phyloP scores from a whole-genome alignment of 768 basidiomycete genomes.

The Clitopilus passeckerianus region DNA sequence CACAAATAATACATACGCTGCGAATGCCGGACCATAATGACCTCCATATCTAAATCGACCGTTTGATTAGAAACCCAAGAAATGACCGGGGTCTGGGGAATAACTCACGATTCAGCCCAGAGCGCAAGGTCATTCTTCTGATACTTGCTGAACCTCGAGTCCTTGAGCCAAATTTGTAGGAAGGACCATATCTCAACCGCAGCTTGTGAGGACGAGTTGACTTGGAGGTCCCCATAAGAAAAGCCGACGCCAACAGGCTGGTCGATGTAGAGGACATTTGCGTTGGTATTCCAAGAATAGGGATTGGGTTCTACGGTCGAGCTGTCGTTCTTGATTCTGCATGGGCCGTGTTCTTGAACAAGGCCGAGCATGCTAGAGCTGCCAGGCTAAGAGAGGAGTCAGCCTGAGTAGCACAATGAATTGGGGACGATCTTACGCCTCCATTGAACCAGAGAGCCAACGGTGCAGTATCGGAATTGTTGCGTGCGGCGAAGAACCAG shows the following conservation, averaged over 20 bases:
- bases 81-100: too few species aligned
- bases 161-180: slow-evolving; percentile 56
- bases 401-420: background rate
- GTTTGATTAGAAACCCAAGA: background rate
- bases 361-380: slow-evolving; percentile 58
- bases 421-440: slow-evolving; percentile 27
- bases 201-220: slow-evolving; percentile 47
- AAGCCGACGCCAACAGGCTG: slow-evolving; percentile 63
- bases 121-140: slow-evolving; percentile 42
- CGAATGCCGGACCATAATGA: slow-evolving; percentile 67
- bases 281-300: slow-evolving; percentile 53
- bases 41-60: slow-evolving; percentile 51
- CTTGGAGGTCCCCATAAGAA: slow-evolving; percentile 45
- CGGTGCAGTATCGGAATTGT: slow-evolving; percentile 53
- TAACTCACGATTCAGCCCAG: slow-evolving; percentile 56
- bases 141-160: slow-evolving; percentile 46
- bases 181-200: slow-evolving; percentile 57
- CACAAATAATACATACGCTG: slow-evolving; percentile 25
- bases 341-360: slow-evolving; percentile 75
- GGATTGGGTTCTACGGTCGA: slow-evolving; percentile 44
- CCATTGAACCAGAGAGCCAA: slow-evolving; percentile 72
- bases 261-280: slow-evolving; percentile 58
- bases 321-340: slow-evolving; percentile 54
- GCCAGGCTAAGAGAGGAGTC: slow-evolving; percentile 33
- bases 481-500: slow-evolving; percentile 66